Evolutionary conservation across 1,139 yeast species (phyloP).

Genomic region (Blastobotrys persicus): DNA sequence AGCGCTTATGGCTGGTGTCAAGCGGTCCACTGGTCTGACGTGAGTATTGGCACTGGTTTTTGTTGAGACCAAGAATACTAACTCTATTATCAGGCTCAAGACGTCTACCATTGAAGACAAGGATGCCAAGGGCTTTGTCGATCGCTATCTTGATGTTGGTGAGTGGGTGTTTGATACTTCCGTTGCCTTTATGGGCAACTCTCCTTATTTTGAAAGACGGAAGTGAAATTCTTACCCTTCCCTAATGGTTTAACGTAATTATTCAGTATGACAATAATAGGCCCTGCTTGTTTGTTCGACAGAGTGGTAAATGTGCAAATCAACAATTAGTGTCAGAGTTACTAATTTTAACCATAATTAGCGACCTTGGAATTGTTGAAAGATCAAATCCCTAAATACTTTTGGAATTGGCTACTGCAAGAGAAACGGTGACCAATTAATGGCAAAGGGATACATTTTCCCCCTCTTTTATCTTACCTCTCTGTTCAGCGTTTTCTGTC

Average conservation of each 20-base stretch:
- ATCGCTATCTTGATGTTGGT: constrained; percentile 77
- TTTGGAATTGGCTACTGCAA: constrained; percentile 1
- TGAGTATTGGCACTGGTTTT: constrained; percentile 31
- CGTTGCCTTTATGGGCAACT: constrained; percentile 67
- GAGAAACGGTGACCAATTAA: neutral
- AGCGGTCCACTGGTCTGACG: constrained; percentile 81
- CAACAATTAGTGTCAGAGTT: neutral
- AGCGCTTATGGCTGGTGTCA: constrained; percentile 84
- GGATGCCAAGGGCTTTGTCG: constrained; percentile 57
- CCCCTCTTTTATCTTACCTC: no score
- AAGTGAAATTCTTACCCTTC: constrained; percentile 1
- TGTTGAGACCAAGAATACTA: constrained; percentile 1
- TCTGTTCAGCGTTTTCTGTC: no score
- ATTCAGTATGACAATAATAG: neutral
- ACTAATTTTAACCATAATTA: neutral
- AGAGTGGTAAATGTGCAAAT: no score
- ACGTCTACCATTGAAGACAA: constrained; percentile 41
- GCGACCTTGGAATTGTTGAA: neutral
- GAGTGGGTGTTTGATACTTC: constrained; percentile 76
- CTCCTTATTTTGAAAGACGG: constrained; percentile 68
- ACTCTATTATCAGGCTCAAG: constrained; percentile 29
- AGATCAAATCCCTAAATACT: neutral
- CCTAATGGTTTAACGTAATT: neutral
- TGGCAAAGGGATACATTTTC: constrained; percentile 10
- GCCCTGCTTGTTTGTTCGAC: neutral